Evolutionary conservation across 1,139 yeast genomes (phyloP).

Genomic region (Saccharomyces hybrid): DNA sequence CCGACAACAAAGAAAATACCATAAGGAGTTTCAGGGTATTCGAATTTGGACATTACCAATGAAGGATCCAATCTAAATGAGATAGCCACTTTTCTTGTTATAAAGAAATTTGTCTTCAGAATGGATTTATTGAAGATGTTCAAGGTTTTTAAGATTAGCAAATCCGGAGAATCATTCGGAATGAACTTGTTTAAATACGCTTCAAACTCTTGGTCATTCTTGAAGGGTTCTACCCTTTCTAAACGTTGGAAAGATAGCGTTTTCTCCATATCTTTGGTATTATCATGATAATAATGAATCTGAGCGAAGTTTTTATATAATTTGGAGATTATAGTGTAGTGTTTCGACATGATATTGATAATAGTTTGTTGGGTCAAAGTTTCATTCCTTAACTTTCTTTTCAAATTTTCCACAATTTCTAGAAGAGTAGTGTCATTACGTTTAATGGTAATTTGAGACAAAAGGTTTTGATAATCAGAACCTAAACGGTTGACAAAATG

Average conservation of each 20-base stretch:
- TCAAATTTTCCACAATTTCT: constrained; percentile 72
- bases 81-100: constrained; percentile 89
- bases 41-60: constrained; percentile 65
- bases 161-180: constrained; percentile 69
- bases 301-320: constrained; percentile 90
- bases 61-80: constrained; percentile 85
- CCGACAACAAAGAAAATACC: constrained; percentile 97
- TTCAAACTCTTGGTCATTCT: constrained; percentile 68
- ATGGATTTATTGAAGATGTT: constrained; percentile 78
- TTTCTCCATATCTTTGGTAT: constrained; percentile 48
- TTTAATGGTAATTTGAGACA: constrained; percentile 22
- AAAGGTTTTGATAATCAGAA: constrained; percentile 62
- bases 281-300: constrained; percentile 67
- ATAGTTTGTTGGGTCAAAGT: constrained; percentile 86
- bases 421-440: constrained; percentile 40
- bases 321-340: constrained; percentile 68
- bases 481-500: constrained; percentile 94
- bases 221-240: constrained; percentile 66
- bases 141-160: constrained; percentile 72
- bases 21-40: constrained; percentile 86
- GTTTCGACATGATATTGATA: constrained; percentile 62
- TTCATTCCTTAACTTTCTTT: constrained; percentile 85
- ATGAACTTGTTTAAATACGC: constrained; percentile 59
- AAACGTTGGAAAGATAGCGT: constrained; percentile 87
- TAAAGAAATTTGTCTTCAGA: constrained; percentile 87